Evolutionary conservation across 306 rosid species (phyloP), one percentile per base, ranked within the genome.

Genomic region (Herpetospermum pedunculosum): DNA sequence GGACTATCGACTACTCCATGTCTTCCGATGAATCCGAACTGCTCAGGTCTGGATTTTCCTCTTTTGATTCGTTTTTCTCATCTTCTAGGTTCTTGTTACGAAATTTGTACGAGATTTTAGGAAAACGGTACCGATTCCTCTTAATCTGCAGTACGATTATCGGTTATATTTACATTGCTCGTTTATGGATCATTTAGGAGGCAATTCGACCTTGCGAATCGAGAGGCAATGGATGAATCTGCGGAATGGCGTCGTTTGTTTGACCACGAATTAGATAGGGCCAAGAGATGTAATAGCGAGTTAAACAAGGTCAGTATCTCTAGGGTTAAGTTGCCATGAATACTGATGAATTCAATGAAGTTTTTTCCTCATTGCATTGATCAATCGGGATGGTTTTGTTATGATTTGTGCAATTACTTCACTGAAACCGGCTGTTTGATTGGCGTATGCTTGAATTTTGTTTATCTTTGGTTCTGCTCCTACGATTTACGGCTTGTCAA

Each of bases 181-280:
- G 40, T 54, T 54, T 11, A 54, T 25, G 16, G 62, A 58, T 28
- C 35, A 7, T 68, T 81, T 72, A 92, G 98, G 78, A 75, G 80
- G 64, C 91, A 90, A 77, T 92, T 89, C 79, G 93, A 89, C 82
- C 82, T 89, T 68, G 96, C 97, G 29, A 88, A 80, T 62, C 77
- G 85, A 77, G 96, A 90, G 76, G 96, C 96, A 2, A 83, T 89
- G 94, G 97, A 94, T 74, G 96, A 94, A 75, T 91, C 98, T 70
- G 98, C 98, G 9, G 98, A 89, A 77, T 91, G 98, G 97, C 92
- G 98, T 84, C 79, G 83, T 23, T 83, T 77, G 81, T 94, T 85
- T 41, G 99, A 94, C 55, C 59, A 26, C 48, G 89, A 91, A 77
- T 87, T 64, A 28, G 87, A 83, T 28, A 91, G 73, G 82, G 74